These are phyloP conservation scores for Neonectria neomacrospora DNA, from an alignment of 2,329 filamentous ascomycete species.

Conservation along the genomic window DNA sequence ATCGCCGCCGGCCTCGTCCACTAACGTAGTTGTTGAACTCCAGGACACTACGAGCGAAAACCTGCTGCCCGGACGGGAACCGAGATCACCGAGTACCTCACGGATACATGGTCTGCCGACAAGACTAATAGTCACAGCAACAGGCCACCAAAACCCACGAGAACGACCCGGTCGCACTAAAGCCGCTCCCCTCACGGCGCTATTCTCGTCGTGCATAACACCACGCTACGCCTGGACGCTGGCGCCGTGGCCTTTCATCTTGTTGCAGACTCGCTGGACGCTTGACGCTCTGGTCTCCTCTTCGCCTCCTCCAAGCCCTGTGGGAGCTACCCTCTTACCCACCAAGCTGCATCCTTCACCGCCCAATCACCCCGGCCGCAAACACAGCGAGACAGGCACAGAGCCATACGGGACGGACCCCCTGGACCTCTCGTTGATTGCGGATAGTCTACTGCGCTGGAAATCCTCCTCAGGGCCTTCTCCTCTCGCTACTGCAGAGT, in stretches of 20 bases:
- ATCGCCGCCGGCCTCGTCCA: background rate
- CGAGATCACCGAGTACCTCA: background rate
- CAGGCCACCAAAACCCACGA: conserved; percentile 13
- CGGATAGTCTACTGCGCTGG: too few species aligned
- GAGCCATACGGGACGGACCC: conserved; percentile 4
- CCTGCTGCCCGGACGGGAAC: background rate
- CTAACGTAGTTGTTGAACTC: background rate
- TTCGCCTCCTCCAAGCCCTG: conserved; percentile 9
- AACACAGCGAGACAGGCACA: conserved; percentile 22
- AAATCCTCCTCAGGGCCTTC: background rate
- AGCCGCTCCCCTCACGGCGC: conserved; percentile 29
- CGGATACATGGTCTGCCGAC: background rate
- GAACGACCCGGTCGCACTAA: conserved; percentile 1
- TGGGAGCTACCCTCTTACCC: conserved; percentile 5
- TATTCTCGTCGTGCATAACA: conserved; percentile 43
- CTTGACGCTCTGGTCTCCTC: background rate
- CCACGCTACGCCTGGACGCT: conserved; percentile 35
- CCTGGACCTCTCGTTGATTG: background rate
- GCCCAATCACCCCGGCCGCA: conserved; percentile 39
- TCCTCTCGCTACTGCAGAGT: background rate
- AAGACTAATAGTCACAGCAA: background rate
- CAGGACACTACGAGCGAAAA: background rate
- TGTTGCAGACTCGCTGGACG: background rate
- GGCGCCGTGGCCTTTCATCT: conserved; percentile 7
- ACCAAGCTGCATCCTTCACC: conserved; percentile 37